Conservation (phyloP, 225 moss, liverwort and hornwort species). For the Physcomitrellopsis africana region DNA sequence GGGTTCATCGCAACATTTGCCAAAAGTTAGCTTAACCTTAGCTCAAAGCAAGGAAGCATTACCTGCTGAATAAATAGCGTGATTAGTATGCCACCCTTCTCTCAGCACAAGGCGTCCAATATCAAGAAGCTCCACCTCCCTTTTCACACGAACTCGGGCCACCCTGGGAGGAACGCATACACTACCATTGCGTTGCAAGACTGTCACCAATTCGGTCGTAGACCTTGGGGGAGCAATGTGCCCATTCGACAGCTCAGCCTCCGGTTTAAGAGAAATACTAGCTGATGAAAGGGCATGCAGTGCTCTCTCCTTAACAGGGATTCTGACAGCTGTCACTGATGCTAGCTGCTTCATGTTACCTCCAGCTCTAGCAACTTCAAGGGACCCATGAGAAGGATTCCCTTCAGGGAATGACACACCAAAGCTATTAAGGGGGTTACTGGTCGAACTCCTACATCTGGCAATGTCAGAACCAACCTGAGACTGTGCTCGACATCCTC, state of each 20-base stretch:
- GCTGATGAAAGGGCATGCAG: constrained; percentile 11
- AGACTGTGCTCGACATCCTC: constrained; percentile 11
- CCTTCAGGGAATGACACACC: background rate
- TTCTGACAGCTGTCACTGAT: constrained; percentile 8
- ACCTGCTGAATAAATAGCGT: constrained; percentile 87
- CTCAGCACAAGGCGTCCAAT: constrained; percentile 64
- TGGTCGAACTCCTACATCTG: constrained; percentile 13
- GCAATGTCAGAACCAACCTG: constrained; percentile 8
- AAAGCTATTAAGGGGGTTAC: background rate
- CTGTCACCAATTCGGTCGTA: constrained; percentile 32
- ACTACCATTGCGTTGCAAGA: constrained; percentile 44
- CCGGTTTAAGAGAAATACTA: constrained; percentile 10
- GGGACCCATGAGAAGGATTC: constrained; percentile 4
- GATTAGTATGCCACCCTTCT: constrained; percentile 74
- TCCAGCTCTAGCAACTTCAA: constrained; percentile 18
- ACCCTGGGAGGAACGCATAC: constrained; percentile 37
- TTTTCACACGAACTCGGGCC: constrained; percentile 47
- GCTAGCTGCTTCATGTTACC: constrained; percentile 21
- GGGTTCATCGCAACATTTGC: background rate
- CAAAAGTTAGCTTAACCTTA: background rate
- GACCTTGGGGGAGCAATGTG: constrained; percentile 25
- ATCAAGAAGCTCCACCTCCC: constrained; percentile 63
- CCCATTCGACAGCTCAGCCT: constrained; percentile 25
- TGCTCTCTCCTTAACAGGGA: constrained; percentile 25
- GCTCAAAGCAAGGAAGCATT: constrained; percentile 24